Base-by-base conservation (phyloP, 352 stramenopile species). In the Phytophthora hibernalis region DNA sequence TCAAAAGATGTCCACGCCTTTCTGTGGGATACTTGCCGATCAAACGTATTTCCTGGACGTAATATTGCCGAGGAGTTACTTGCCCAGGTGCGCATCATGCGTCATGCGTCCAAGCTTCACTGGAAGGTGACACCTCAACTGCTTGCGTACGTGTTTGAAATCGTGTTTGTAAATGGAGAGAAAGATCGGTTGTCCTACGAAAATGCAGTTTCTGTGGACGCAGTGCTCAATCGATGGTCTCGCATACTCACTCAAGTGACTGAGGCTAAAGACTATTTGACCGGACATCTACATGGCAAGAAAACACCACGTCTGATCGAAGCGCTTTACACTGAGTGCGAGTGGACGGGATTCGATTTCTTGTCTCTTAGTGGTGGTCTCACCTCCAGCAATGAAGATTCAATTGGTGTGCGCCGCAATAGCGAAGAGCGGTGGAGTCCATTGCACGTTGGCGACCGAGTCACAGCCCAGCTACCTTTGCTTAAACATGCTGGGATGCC, bases 111-210 rank as follows among this genome's bases (percentile, higher is more conserved):
- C 0, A 83, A 74, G 28, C 57, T 92, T 2, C 84, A 92, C 60
- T 92, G 84, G 84, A 80, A 80, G 45, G 76, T 70, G 43, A 92
- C 84, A 1, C 84, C 84, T 5, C 77, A 91, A 37, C 68, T 92
- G 18, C 70, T 92, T 0, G 74, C 78, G n/a, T 81, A 79, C 28
- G 53, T 91, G 5, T 70, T 88, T 12, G 80, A 92, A 40, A 60
- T 87, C 35, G 71, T 85, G 0, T 82, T 91, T 22, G 37, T 40
- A n/a, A 66, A 68, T 43, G 80, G 82, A 26, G 68, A 88, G 11
- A 86, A 79, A 47, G 84, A 91, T 57, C 62, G 74, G 1, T 48
- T 92, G 10, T 65, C 70, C 5, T 92, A 77, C 56, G 56, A 49
- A 2, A 75, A 91, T 47, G 68, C 79, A 1, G 74, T 80, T 1